Evolutionary conservation across 2,329 filamentous ascomycete genomes (phyloP).

Genomic region (Ceratocystiopsis minuta): DNA sequence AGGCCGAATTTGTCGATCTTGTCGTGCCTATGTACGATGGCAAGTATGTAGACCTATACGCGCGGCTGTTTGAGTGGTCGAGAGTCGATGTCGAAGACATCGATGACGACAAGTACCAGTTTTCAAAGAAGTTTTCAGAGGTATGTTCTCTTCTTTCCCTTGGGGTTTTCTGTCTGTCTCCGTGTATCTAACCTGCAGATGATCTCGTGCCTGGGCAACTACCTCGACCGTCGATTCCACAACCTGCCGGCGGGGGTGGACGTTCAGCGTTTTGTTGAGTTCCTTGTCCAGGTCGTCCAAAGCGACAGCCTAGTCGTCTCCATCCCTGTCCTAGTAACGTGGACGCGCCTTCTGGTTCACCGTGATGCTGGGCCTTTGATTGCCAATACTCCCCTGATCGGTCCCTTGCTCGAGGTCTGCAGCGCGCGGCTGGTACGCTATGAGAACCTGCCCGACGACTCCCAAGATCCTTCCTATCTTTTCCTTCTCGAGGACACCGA

Average conservation of each 20-base stretch:
- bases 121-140: constrained; percentile 89
- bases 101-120: constrained; percentile 78
- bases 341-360: constrained; percentile 66
- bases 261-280: constrained; percentile 56
- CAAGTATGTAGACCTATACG: constrained; percentile 53
- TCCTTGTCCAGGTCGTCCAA: constrained; percentile 63
- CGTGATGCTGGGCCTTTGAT: constrained; percentile 47
- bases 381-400: constrained; percentile 46
- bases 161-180: background rate
- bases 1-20: constrained; percentile 61
- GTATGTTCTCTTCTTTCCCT: constrained; percentile 26
- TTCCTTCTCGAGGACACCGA: constrained; percentile 90
- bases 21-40: constrained; percentile 62
- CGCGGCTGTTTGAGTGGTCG: constrained; percentile 63
- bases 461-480: constrained; percentile 57
- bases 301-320: constrained; percentile 82
- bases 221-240: constrained; percentile 60
- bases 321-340: constrained; percentile 78
- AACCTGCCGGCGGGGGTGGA: constrained; percentile 46
- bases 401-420: constrained; percentile 63
- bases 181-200: constrained; percentile 35
- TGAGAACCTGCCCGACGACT: constrained; percentile 69
- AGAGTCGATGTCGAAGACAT: constrained; percentile 62
- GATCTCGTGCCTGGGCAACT: constrained; percentile 68
- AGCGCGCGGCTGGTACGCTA: constrained; percentile 73